These are phyloP conservation scores for Geotrichum candidum DNA, from an alignment of 1,139 yeast species.

Conservation along the genomic window DNA sequence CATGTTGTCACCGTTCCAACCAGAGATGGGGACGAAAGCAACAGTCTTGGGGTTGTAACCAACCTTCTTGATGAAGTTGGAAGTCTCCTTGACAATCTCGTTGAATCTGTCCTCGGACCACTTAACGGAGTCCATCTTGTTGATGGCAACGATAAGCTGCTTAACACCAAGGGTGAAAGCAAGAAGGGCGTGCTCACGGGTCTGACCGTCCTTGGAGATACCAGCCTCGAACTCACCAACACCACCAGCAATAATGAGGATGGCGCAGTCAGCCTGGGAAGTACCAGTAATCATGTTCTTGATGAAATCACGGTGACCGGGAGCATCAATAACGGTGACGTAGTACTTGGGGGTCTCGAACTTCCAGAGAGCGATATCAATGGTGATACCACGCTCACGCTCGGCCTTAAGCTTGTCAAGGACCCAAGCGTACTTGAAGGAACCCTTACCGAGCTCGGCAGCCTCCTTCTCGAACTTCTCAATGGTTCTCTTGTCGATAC, in stretches of 20 bases:
- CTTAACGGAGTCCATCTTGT: conserved; percentile 90
- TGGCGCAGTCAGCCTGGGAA: conserved; percentile 93
- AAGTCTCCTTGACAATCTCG: conserved; percentile 77
- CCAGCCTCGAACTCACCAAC: conserved; percentile 94
- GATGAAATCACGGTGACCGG: conserved; percentile 97
- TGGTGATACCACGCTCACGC: conserved; percentile 97
- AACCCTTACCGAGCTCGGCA: conserved; percentile 96
- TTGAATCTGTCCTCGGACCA: conserved; percentile 78
- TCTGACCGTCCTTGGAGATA: conserved; percentile 89
- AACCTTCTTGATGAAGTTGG: conserved; percentile 71
- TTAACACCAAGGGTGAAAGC: conserved; percentile 89
- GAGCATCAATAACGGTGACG: conserved; percentile 90
- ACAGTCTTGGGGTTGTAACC: conserved; percentile 82
- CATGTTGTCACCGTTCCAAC: conserved; percentile 96
- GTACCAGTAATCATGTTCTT: conserved; percentile 92
- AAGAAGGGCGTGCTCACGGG: conserved; percentile 88
- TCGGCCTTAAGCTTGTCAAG: conserved; percentile 93
- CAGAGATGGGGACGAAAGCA: conserved; percentile 88
- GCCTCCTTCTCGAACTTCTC: conserved; percentile 99
- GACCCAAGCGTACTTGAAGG: conserved; percentile 98
- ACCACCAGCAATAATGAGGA: conserved; percentile 86
- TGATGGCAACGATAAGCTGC: conserved; percentile 83
- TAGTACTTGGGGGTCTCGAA: conserved; percentile 93
- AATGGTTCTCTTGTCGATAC: conserved; percentile 95
- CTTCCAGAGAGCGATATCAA: conserved; percentile 91